A percentile compares a stretch with the other conserved stretches of the same genome.
phyloP scores from a whole-genome alignment of 2,329 filamentous ascomycete species.

The Dothideomycetidae sp. region DNA sequence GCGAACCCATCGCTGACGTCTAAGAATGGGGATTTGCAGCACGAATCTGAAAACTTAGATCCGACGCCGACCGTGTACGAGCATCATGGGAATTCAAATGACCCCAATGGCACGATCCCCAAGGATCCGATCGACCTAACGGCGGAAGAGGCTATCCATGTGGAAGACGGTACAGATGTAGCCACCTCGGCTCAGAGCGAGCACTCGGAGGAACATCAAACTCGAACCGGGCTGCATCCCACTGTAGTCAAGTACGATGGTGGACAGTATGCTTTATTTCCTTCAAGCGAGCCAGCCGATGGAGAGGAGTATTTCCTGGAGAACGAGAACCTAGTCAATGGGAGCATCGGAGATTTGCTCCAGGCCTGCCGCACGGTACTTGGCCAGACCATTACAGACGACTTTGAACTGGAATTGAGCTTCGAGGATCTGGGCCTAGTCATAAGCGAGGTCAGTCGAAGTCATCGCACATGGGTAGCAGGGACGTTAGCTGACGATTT shows the following conservation, averaged over 20 bases:
- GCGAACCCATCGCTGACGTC: no score
- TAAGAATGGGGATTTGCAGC: background rate
- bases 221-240: conserved; percentile 28
- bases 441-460: conserved; percentile 41
- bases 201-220: conserved; percentile 19
- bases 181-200: conserved; percentile 14
- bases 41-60: background rate
- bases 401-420: conserved; percentile 43
- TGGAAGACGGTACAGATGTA: background rate
- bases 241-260: conserved; percentile 43
- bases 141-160: background rate
- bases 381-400: conserved; percentile 39
- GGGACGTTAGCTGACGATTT: conserved; percentile 12
- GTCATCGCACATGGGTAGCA: background rate
- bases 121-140: background rate
- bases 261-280: conserved; percentile 44
- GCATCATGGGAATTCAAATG: background rate
- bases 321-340: conserved; percentile 40
- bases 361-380: conserved; percentile 41
- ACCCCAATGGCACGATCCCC: background rate
- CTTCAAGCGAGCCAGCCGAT: conserved; percentile 38
- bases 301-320: conserved; percentile 43
- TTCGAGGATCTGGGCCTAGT: conserved; percentile 42
- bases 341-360: conserved; percentile 42
- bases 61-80: background rate